Conservation (phyloP, 768 basidiomycete species). For the Mycena filopes region DNA sequence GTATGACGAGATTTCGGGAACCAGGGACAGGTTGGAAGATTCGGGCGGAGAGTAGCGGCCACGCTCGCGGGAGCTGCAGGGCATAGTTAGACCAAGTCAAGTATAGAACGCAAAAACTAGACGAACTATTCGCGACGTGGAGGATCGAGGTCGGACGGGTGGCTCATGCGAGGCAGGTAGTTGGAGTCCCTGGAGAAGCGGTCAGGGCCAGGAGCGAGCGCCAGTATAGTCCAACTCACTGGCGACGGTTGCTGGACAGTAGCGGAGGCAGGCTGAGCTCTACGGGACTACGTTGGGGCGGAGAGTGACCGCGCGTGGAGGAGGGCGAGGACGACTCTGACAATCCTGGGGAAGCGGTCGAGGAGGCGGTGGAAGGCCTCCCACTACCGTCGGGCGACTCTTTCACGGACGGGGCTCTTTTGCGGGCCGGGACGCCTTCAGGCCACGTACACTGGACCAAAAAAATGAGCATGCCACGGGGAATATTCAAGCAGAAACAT, state of each 20-base stretch:
- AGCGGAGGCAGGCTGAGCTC: slow-evolving; percentile 52
- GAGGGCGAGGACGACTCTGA: slow-evolving; percentile 81
- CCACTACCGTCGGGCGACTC: slow-evolving; percentile 63
- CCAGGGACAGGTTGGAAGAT: slow-evolving; percentile 62
- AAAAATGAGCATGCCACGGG: slow-evolving; percentile 19
- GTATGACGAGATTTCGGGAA: slow-evolving; percentile 68
- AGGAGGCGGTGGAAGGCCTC: slow-evolving; percentile 70
- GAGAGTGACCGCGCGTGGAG: slow-evolving; percentile 68
- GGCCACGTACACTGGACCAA: slow-evolving; percentile 82
- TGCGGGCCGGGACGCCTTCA: slow-evolving; percentile 77
- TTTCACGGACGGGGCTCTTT: slow-evolving; percentile 68
- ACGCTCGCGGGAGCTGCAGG: slow-evolving; percentile 45
- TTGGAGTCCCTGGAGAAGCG: slow-evolving; percentile 9
- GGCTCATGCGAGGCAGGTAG: slow-evolving; percentile 19
- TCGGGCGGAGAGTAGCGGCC: slow-evolving; percentile 60
- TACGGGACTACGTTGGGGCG: slow-evolving; percentile 62
- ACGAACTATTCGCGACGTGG: slow-evolving; percentile 31
- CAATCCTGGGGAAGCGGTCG: slow-evolving; percentile 69
- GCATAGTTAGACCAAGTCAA: slow-evolving; percentile 26
- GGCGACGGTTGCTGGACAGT: slow-evolving; percentile 49
- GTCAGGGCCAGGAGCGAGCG: neutral
- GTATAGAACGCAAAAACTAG: neutral
- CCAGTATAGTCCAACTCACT: slow-evolving; percentile 44
- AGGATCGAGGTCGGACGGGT: slow-evolving; percentile 27
- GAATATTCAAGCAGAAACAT: too few species aligned